These are phyloP conservation scores for Trichosanthes truncata DNA, from an alignment of 306 rosid genomes.

Conservation along the genomic window DNA sequence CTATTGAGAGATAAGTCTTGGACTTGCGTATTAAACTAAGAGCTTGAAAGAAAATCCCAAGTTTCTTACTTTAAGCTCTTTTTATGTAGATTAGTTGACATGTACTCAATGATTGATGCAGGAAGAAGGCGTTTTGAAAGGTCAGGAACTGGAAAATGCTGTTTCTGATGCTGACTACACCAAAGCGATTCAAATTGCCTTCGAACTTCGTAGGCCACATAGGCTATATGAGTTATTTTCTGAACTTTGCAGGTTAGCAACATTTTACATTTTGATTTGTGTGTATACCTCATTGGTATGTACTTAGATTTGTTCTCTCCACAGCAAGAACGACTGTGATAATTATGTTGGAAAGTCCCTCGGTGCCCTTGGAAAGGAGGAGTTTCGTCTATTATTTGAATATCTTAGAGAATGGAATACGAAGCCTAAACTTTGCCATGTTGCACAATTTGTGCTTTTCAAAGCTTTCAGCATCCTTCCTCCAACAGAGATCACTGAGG, in stretches of 20 bases:
- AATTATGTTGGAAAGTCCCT: conserved; percentile 54
- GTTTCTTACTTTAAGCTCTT: neutral
- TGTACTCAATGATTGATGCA: conserved; percentile 25
- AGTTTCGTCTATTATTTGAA: conserved; percentile 48
- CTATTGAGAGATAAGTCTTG: neutral
- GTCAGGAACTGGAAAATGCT: conserved; percentile 94
- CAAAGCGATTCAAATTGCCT: conserved; percentile 80
- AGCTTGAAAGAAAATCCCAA: neutral
- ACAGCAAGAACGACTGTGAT: conserved; percentile 58
- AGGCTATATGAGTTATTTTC: conserved; percentile 53
- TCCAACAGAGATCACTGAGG: conserved; percentile 69
- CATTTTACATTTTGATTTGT: neutral
- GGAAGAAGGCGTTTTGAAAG: conserved; percentile 87
- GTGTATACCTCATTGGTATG: neutral
- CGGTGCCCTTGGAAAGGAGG: conserved; percentile 40
- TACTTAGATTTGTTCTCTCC: conserved; percentile 17
- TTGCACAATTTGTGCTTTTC: conserved; percentile 71
- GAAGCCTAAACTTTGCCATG: conserved; percentile 78
- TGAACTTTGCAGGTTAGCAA: conserved; percentile 68
- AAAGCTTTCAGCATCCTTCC: conserved; percentile 61
- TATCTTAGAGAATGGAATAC: conserved; percentile 89
- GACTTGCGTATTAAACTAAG: neutral
- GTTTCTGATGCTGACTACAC: conserved; percentile 68
- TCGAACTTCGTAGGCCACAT: conserved; percentile 79
- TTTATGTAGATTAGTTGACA: neutral